Evolutionary conservation across 768 basidiomycete genomes (phyloP).

Genomic region (Agaricus subrufescens): DNA sequence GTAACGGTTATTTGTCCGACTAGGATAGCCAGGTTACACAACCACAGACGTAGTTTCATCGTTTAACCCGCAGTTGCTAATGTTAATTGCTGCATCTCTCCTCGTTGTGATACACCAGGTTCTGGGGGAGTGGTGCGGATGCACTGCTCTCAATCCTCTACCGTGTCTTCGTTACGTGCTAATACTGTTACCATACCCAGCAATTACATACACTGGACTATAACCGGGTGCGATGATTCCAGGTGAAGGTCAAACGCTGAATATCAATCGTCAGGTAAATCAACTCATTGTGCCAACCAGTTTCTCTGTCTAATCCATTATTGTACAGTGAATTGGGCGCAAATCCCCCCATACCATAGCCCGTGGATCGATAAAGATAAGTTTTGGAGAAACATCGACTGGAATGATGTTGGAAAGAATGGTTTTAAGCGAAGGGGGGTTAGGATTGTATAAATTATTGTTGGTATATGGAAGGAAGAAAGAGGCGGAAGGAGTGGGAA

Average conservation of each 20-base stretch:
- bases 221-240: conserved; percentile 25
- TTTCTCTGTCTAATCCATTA: too few relatives aligned
- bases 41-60: conserved; percentile 25
- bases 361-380: conserved; percentile 32
- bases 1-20: too few relatives aligned
- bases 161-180: not conserved
- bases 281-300: not conserved
- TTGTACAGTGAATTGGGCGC: conserved; percentile 33
- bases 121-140: conserved; percentile 27
- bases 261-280: conserved; percentile 23
- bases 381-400: conserved; percentile 21
- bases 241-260: conserved; percentile 23
- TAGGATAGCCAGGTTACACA: too few relatives aligned
- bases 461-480: too few relatives aligned
- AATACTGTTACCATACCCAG: conserved; percentile 22
- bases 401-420: too few relatives aligned
- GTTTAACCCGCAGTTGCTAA: conserved; percentile 32
- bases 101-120: conserved; percentile 29
- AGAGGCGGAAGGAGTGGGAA: too few relatives aligned
- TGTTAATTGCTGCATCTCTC: conserved; percentile 35
- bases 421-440: too few relatives aligned
- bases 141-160: not conserved
- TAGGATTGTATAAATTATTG: too few relatives aligned
- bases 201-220: conserved; percentile 27
- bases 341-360: conserved; percentile 31